Conservation (phyloP, 1,284 basidiomycete species). For the Apiotrichum gracile region DNA sequence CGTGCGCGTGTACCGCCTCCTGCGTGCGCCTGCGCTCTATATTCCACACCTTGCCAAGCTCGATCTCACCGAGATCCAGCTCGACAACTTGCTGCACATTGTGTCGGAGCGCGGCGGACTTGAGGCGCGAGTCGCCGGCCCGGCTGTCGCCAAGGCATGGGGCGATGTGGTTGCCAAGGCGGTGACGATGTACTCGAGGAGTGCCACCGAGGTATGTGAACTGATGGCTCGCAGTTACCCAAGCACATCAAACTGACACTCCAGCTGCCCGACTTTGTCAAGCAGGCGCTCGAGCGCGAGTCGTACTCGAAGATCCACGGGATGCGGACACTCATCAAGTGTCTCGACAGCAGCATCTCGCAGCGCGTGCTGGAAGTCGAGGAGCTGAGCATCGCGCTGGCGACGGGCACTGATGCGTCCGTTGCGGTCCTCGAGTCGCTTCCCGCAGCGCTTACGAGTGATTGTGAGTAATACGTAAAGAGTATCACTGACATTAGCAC, state of each 20-base stretch:
- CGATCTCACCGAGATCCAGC: constrained; percentile 33
- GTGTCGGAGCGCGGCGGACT: constrained; percentile 24
- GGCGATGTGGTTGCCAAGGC: constrained; percentile 18
- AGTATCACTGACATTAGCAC: not conserved
- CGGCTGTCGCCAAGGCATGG: constrained; percentile 12
- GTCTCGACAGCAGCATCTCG: constrained; percentile 21
- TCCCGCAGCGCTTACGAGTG: not conserved
- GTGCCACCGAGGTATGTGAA: constrained; percentile 24
- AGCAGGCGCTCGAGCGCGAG: constrained; percentile 34
- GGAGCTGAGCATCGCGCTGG: constrained; percentile 15
- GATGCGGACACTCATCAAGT: constrained; percentile 20
- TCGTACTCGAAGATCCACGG: constrained; percentile 29
- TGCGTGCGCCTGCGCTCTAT: constrained; percentile 23
- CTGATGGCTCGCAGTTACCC: not conserved
- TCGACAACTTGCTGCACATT: constrained; percentile 35
- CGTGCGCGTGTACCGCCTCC: constrained; percentile 29
- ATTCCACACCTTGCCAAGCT: constrained; percentile 17
- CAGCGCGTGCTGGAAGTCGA: constrained; percentile 21
- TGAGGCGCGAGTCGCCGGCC: constrained; percentile 18
- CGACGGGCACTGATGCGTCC: not conserved
- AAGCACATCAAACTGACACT: not conserved
- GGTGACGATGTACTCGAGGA: constrained; percentile 27
- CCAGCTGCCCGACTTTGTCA: constrained; percentile 35
- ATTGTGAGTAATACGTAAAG: not conserved
- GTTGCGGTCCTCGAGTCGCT: not conserved